Evolutionary conservation across 108 stramenopile genomes (phyloP).

Genomic region (Chaetoceros muelleri): DNA sequence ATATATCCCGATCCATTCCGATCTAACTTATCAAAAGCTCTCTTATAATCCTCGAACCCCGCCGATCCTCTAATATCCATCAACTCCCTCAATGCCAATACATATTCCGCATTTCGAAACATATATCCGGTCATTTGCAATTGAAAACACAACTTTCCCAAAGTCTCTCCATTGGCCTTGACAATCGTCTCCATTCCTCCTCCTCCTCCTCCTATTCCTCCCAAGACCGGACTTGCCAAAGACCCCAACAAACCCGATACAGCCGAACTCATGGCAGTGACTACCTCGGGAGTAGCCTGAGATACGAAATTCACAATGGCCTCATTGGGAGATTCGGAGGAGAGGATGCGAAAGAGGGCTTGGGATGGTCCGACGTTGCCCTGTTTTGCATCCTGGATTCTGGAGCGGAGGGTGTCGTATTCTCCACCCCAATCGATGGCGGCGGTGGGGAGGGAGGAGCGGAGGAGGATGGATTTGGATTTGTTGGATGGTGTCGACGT

Average conservation of each 20-base stretch:
- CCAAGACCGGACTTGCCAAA: conserved; percentile 48
- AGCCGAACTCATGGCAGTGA: conserved; percentile 74
- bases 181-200: conserved; percentile 48
- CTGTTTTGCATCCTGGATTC: conserved; percentile 54
- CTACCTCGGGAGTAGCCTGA: conserved; percentile 63
- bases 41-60: conserved; percentile 58
- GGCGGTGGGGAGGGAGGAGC: conserved; percentile 9
- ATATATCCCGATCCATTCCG: conserved; percentile 65
- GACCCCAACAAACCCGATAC: conserved; percentile 65
- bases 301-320: conserved; percentile 57
- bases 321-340: conserved; percentile 56
- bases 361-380: conserved; percentile 54
- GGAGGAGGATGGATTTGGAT: conserved; percentile 9
- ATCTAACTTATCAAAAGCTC: conserved; percentile 74
- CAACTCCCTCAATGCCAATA: conserved; percentile 67
- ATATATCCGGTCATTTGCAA: conserved; percentile 87
- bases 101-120: conserved; percentile 90
- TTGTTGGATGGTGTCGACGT: conserved; percentile 10
- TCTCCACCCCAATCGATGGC: conserved; percentile 73
- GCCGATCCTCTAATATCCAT: conserved; percentile 56
- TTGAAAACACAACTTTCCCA: conserved; percentile 72
- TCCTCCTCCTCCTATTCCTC: neutral
- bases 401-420: conserved; percentile 39
- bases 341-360: conserved; percentile 62
- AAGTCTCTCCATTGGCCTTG: conserved; percentile 64